Evolutionary conservation across 202 grass and related monocot species (phyloP).

Genomic region (Hordeum pubiflorum): DNA sequence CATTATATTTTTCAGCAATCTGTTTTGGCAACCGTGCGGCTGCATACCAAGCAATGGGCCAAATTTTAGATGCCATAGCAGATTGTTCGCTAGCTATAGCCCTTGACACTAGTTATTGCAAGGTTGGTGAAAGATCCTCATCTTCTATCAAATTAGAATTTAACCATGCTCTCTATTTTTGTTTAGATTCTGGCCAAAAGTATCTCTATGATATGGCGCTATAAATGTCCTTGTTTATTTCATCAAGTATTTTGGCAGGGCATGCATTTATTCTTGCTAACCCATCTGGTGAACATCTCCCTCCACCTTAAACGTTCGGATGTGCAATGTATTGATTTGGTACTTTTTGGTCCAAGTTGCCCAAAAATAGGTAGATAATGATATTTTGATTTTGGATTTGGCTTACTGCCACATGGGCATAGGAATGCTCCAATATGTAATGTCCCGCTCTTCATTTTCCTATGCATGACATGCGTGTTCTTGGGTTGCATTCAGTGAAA

Average conservation of each 20-base stretch:
- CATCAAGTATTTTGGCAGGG: constrained; percentile 8
- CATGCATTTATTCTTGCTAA: constrained; percentile 4
- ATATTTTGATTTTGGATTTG: not conserved
- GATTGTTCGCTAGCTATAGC: constrained; percentile 87
- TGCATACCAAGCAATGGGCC: constrained; percentile 67
- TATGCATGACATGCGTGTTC: not conserved
- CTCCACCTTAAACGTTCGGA: not conserved
- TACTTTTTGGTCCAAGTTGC: not conserved
- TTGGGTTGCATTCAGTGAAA: constrained; percentile 4
- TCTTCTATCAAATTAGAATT: constrained; percentile 12
- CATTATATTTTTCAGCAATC: constrained; percentile 56
- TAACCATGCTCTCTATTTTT: not conserved
- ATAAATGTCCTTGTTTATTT: constrained; percentile 1
- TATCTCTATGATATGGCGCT: not conserved
- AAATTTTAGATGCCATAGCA: constrained; percentile 81
- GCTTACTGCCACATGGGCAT: constrained; percentile 2
- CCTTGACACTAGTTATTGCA: constrained; percentile 59
- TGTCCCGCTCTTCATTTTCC: constrained; percentile 11
- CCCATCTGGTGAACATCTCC: not conserved
- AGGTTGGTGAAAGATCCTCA: constrained; percentile 48
- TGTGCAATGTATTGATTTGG: not conserved
- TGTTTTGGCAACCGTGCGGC: constrained; percentile 87
- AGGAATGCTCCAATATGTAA: constrained; percentile 3
- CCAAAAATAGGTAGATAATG: constrained; percentile 1
- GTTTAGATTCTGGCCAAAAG: not conserved